Percentiles rank a stretch among this genome's conserved stretches.
Evolutionary conservation across 129 eudicot species (phyloP).

Genomic region (Saussurea involucrata): DNA sequence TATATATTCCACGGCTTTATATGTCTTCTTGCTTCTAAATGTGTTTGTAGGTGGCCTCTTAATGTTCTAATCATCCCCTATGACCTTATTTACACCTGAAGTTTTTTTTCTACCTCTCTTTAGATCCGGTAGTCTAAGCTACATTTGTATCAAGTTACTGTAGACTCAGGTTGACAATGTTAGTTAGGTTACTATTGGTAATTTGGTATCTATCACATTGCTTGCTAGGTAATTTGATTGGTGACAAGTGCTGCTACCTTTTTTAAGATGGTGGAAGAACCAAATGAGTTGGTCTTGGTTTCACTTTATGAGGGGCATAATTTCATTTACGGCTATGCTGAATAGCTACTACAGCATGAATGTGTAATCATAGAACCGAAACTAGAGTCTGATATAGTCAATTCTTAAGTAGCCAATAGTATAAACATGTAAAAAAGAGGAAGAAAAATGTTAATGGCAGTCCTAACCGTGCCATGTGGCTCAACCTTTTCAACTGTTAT

Average conservation of each 20-base stretch:
- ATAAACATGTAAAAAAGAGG: background rate
- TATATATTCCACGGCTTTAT: background rate
- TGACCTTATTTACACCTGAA: background rate
- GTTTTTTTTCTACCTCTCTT: background rate
- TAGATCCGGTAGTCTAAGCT: background rate
- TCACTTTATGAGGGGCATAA: background rate
- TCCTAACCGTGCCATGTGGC: background rate
- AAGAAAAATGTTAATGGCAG: background rate
- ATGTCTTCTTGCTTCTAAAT: too few species aligned
- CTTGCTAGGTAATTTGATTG: background rate
- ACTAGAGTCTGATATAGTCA: background rate
- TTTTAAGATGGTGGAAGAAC: background rate
- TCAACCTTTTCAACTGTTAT: background rate
- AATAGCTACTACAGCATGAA: background rate
- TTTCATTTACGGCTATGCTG: background rate
- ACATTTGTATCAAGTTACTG: background rate
- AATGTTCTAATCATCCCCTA: background rate
- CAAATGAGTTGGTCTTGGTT: background rate
- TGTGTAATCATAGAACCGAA: background rate
- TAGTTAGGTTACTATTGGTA: background rate
- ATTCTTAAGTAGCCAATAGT: too few species aligned
- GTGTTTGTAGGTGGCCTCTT: background rate
- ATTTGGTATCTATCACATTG: background rate
- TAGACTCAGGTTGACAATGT: background rate
- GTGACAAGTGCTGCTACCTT: background rate